phyloP scores from a whole-genome alignment of 345 rosid genomes.

The Salix caprea region DNA sequence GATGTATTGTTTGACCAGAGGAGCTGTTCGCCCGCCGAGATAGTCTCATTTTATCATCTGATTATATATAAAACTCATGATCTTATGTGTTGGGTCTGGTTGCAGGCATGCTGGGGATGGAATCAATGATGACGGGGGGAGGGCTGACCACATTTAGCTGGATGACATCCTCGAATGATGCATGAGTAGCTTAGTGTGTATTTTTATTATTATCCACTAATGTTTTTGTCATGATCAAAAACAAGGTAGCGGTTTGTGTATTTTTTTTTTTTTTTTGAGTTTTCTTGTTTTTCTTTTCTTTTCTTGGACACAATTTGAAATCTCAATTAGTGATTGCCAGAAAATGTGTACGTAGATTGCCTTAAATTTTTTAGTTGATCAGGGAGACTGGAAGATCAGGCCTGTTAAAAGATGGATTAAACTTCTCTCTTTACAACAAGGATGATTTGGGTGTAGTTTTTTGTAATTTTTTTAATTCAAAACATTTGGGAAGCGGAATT shows the following conservation, averaged over 20 bases:
- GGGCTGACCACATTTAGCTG: constrained; percentile 44
- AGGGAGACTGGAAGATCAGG: background rate
- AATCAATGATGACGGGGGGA: constrained; percentile 50
- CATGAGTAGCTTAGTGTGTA: constrained; percentile 34
- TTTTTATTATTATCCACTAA: constrained; percentile 8
- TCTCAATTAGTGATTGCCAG: background rate
- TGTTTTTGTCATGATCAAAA: constrained; percentile 15
- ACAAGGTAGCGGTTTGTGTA: constrained; percentile 23
- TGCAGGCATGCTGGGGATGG: constrained; percentile 85
- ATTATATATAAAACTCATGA: background rate
- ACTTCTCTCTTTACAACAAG: background rate
- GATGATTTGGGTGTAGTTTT: background rate
- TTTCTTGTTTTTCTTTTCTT: constrained; percentile 9
- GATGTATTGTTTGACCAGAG: background rate
- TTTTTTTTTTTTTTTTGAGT: constrained; percentile 12
- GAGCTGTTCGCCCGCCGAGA: background rate
- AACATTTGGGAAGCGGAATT: no score
- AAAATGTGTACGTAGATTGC: background rate
- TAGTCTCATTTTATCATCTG: background rate
- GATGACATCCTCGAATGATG: constrained; percentile 6
- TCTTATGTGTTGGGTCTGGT: constrained; percentile 9
- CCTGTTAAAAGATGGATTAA: background rate
- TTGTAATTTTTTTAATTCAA: no score
- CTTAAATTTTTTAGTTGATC: background rate
- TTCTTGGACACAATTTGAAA: constrained; percentile 14